Evolutionary conservation across 306 rosid species (phyloP).

Genomic region (Sechiopsis laciniata): DNA sequence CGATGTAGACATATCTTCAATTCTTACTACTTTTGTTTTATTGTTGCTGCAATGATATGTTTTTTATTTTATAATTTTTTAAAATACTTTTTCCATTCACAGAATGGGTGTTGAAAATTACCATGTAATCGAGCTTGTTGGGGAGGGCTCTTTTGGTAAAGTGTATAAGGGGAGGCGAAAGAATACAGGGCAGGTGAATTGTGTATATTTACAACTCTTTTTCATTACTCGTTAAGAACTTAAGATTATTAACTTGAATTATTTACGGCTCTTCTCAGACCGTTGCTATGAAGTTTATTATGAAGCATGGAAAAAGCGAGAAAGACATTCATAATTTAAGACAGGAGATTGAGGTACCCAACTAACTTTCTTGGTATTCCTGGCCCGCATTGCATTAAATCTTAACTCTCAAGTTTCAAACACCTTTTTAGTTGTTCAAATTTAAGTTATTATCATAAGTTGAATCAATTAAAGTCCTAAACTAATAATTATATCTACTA

Average conservation of each 20-base stretch:
- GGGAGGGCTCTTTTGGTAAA: conserved; percentile 98
- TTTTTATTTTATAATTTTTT: no score
- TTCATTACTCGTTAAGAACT: not conserved
- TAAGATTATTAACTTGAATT: not conserved
- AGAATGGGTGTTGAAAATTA: conserved; percentile 85
- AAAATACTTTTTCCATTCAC: not conserved
- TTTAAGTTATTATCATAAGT: not conserved
- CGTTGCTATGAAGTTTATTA: conserved; percentile 93
- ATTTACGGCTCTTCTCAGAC: conserved; percentile 39
- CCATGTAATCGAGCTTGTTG: conserved; percentile 93
- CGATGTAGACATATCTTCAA: not conserved
- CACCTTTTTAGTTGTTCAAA: not conserved
- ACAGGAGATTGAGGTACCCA: conserved; percentile 84
- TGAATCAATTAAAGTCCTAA: not conserved
- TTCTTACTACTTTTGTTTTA: not conserved
- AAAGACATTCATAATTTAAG: conserved; percentile 83
- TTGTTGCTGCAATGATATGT: not conserved
- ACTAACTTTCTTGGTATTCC: conserved; percentile 4
- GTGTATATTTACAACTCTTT: not conserved
- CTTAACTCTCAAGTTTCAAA: not conserved
- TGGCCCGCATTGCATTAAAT: not conserved
- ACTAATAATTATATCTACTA: no score
- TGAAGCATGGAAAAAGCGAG: conserved; percentile 95
- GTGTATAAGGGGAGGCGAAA: conserved; percentile 92
- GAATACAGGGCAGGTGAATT: conserved; percentile 65